Evolutionary conservation across 2,329 filamentous ascomycete genomes (phyloP).

Genomic region (Aspergillus sp.): DNA sequence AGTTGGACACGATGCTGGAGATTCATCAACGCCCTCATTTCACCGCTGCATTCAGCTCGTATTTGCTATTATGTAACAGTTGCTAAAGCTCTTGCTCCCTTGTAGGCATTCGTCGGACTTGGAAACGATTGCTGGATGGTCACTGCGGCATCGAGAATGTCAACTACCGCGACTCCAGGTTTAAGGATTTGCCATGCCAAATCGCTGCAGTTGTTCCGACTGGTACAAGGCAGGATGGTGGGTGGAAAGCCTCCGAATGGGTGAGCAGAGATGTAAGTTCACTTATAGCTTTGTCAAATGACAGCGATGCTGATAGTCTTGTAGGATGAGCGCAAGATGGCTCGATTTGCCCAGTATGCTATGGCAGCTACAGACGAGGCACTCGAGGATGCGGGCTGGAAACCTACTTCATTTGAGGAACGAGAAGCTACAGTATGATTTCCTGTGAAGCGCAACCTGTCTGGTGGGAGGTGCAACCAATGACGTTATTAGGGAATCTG

Average conservation of each 20-base stretch:
- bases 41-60: background rate
- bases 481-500: constrained; percentile 65
- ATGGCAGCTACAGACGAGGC: constrained; percentile 84
- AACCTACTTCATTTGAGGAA: constrained; percentile 55
- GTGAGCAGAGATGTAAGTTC: constrained; percentile 35
- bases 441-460: constrained; percentile 7
- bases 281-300: background rate
- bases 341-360: constrained; percentile 88
- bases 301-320: constrained; percentile 6
- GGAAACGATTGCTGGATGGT: constrained; percentile 73
- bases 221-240: constrained; percentile 41
- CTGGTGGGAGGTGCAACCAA: constrained; percentile 3
- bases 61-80: background rate
- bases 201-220: constrained; percentile 77
- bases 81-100: background rate
- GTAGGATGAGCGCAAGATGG: constrained; percentile 71
- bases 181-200: constrained; percentile 72
- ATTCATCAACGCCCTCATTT: background rate
- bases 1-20: no score
- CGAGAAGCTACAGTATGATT: constrained; percentile 61
- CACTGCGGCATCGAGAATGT: constrained; percentile 78
- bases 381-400: constrained; percentile 75
- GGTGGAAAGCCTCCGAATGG: constrained; percentile 42
- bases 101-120: constrained; percentile 65
- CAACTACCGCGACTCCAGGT: constrained; percentile 56